Conservation (phyloP, 306 rosid species). For the Luffa acutangula region DNA sequence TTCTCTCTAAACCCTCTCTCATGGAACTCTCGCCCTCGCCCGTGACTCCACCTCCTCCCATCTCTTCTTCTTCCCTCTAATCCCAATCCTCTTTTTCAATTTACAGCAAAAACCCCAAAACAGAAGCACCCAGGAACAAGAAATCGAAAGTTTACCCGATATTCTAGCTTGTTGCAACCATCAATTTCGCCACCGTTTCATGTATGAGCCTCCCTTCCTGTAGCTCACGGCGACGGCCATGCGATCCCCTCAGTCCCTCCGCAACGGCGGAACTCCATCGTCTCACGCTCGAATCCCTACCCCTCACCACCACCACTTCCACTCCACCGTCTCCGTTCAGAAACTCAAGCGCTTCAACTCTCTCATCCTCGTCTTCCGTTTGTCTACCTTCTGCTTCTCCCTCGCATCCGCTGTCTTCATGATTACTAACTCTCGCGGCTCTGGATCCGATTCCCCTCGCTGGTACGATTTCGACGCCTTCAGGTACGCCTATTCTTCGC, state of each 20-base stretch:
- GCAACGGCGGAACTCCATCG: constrained; percentile 34
- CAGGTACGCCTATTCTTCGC: constrained; percentile 34
- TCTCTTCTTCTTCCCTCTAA: constrained; percentile 5
- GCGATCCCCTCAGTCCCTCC: constrained; percentile 62
- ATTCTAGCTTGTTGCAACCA: background rate
- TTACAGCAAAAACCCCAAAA: background rate
- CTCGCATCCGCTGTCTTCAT: constrained; percentile 69
- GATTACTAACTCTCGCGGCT: constrained; percentile 61
- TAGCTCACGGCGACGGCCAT: constrained; percentile 23
- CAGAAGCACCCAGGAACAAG: background rate
- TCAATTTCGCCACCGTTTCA: background rate
- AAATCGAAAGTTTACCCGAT: background rate
- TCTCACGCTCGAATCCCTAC: constrained; percentile 20
- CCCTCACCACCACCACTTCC: constrained; percentile 39
- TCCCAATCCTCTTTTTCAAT: constrained; percentile 5
- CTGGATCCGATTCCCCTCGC: constrained; percentile 46
- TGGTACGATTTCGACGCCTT: constrained; percentile 89
- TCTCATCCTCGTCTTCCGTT: constrained; percentile 67
- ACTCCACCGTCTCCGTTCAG: constrained; percentile 76
- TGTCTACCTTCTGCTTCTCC: constrained; percentile 68
- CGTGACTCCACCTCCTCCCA: constrained; percentile 26
- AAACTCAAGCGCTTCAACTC: constrained; percentile 83
- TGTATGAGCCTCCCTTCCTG: constrained; percentile 1
- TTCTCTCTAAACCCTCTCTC: background rate
- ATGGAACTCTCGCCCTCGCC: constrained; percentile 25